phyloP scores from a whole-genome alignment of 805 yeast genomes.

The Candida lessepsii region DNA sequence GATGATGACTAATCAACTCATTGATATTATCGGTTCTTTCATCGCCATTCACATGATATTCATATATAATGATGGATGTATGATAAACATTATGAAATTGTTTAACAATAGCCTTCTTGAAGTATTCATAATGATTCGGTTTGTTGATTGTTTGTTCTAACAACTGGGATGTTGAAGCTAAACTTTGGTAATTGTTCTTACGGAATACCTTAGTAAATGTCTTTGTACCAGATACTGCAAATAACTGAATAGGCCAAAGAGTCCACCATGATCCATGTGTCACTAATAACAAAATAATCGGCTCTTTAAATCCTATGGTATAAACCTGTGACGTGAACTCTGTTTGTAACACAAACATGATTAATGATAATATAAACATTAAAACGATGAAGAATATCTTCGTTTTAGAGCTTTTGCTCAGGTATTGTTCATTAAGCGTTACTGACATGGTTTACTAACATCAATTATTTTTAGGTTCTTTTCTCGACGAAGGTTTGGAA shows the following conservation, averaged over 20 bases:
- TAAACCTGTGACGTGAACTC: constrained; percentile 75
- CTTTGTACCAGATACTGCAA: constrained; percentile 26
- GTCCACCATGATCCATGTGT: constrained; percentile 81
- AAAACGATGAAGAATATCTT: constrained; percentile 35
- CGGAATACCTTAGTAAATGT: neutral
- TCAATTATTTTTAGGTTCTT: neutral
- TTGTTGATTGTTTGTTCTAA: constrained; percentile 8
- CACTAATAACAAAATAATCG: constrained; percentile 59
- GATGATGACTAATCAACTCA: constrained; percentile 34
- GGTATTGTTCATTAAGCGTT: constrained; percentile 9
- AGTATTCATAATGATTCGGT: constrained; percentile 24
- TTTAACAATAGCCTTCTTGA: constrained; percentile 36
- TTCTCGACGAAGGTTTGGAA: constrained; percentile 5
- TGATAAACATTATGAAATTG: constrained; percentile 46
- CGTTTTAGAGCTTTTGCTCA: constrained; percentile 29
- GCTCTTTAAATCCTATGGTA: constrained; percentile 59
- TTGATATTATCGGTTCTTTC: constrained; percentile 31
- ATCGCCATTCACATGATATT: constrained; percentile 38
- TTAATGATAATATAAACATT: constrained; percentile 35
- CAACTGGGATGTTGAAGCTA: constrained; percentile 12
- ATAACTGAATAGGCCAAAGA: constrained; percentile 68
- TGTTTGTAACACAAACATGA: constrained; percentile 75
- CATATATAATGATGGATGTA: constrained; percentile 42
- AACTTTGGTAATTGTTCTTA: constrained; percentile 8
- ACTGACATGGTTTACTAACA: constrained; percentile 7